These are phyloP conservation scores for Calonectria crousiana DNA, from an alignment of 2,329 filamentous ascomycete species.

Conservation along the genomic window DNA sequence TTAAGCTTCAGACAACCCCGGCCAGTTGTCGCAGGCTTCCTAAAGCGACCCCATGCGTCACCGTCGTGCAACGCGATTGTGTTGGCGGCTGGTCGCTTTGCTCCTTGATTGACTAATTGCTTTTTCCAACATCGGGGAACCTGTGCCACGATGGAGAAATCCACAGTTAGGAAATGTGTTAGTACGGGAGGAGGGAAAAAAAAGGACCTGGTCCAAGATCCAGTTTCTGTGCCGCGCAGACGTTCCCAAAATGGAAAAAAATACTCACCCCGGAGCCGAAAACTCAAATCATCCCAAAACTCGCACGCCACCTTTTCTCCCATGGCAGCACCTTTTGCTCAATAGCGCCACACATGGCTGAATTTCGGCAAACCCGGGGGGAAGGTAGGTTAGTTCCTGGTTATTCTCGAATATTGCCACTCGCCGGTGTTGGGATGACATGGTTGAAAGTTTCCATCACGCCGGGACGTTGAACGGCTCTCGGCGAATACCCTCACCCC, in stretches of 20 bases:
- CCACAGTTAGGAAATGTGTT: background rate
- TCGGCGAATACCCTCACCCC: background rate
- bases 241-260: conserved; percentile 1
- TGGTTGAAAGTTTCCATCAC: background rate
- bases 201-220: background rate
- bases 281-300: background rate
- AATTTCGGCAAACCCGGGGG: background rate
- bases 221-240: background rate
- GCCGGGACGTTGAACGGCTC: background rate
- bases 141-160: background rate
- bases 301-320: background rate
- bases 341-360: background rate
- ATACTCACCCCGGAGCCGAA: conserved; percentile 1
- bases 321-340: background rate
- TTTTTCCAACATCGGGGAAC: background rate
- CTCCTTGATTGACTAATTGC: background rate
- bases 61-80: background rate
- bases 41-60: background rate
- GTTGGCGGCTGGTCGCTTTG: too few relatives aligned
- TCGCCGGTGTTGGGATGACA: background rate
- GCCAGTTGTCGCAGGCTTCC: background rate
- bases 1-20: background rate
- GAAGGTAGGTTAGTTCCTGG: background rate
- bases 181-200: background rate
- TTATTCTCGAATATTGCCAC: background rate